phyloP scores from a whole-genome alignment of 208 protist species.

The Leishmania gerbilli region DNA sequence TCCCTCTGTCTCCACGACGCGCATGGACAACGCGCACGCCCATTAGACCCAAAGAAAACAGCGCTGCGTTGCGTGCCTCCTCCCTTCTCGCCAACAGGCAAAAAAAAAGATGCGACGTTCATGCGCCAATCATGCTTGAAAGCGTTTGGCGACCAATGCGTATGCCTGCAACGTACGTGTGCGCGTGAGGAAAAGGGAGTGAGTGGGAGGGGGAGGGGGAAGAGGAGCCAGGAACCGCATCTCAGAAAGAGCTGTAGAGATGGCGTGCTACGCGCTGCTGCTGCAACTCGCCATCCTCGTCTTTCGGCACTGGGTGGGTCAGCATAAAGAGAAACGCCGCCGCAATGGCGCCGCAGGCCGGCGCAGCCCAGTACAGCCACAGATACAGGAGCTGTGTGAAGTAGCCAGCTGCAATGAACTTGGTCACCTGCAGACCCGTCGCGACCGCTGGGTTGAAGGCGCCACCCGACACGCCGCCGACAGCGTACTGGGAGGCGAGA shows the following conservation, averaged over 20 bases:
- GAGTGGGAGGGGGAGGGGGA: background rate
- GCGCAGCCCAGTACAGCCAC: slow-evolving; percentile 85
- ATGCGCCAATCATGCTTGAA: background rate
- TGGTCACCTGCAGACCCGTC: slow-evolving; percentile 70
- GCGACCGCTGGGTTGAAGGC: slow-evolving; percentile 85
- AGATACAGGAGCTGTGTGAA: slow-evolving; percentile 74
- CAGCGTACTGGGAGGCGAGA: slow-evolving; percentile 70
- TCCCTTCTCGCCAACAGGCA: background rate
- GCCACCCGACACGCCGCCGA: slow-evolving; percentile 75
- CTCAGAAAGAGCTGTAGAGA: slow-evolving; percentile 36
- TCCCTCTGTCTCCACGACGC: background rate
- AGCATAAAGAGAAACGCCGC: slow-evolving; percentile 78
- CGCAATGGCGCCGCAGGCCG: slow-evolving; percentile 56
- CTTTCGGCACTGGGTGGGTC: slow-evolving; percentile 63
- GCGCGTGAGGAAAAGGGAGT: background rate
- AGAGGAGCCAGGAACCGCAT: background rate
- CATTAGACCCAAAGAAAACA: background rate
- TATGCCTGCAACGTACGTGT: background rate
- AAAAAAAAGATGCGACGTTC: background rate
- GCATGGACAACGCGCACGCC: background rate
- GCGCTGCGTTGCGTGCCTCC: background rate
- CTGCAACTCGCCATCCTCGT: slow-evolving; percentile 55
- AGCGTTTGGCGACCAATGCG: background rate
- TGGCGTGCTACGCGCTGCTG: slow-evolving; percentile 52
- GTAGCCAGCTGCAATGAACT: slow-evolving; percentile 74